phyloP scores from a whole-genome alignment of 2,329 filamentous ascomycete genomes.

The Aspergillus sp. region DNA sequence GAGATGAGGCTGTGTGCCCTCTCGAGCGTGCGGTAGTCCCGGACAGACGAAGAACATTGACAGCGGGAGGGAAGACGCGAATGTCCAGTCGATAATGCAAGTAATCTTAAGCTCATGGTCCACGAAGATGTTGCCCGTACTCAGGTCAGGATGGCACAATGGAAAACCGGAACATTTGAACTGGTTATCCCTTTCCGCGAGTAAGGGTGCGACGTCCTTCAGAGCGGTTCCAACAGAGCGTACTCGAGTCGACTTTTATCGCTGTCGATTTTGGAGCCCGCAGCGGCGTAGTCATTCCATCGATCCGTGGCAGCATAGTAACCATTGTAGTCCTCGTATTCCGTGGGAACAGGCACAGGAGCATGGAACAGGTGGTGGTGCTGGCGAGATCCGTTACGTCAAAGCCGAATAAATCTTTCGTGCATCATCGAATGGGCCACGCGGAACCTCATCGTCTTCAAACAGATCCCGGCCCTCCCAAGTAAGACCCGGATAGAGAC shows the following conservation, averaged over 20 bases:
- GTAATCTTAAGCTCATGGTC: slow-evolving; percentile 25
- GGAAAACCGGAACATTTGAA: too few relatives aligned
- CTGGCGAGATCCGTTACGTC: slow-evolving; percentile 2
- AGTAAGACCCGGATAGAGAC: too few relatives aligned
- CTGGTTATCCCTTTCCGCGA: too few relatives aligned
- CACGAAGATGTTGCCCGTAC: slow-evolving; percentile 31
- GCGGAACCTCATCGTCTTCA: slow-evolving; percentile 8
- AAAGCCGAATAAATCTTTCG: too few relatives aligned
- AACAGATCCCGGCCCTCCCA: too few relatives aligned
- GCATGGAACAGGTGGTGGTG: slow-evolving; percentile 11
- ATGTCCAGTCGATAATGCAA: slow-evolving; percentile 23
- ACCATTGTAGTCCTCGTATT: slow-evolving; percentile 8
- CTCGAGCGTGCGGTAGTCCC: slow-evolving; percentile 14
- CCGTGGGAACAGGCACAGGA: slow-evolving; percentile 6
- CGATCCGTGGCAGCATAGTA: slow-evolving; percentile 9
- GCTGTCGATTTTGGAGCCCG: slow-evolving; percentile 13
- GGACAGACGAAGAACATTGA: slow-evolving; percentile 11
- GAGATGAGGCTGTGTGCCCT: too few relatives aligned
- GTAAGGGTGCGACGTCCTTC: slow-evolving; percentile 7
- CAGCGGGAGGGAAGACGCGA: slow-evolving; percentile 13
- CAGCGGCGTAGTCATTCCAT: slow-evolving; percentile 18
- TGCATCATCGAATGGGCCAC: slow-evolving; percentile 19
- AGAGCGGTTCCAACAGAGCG: slow-evolving; percentile 12
- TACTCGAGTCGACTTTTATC: slow-evolving; percentile 18
- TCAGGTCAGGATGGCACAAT: slow-evolving; percentile 26